phyloP scores from a whole-genome alignment of 495 filamentous ascomycete species.

The Corynascus novoguineensis region DNA sequence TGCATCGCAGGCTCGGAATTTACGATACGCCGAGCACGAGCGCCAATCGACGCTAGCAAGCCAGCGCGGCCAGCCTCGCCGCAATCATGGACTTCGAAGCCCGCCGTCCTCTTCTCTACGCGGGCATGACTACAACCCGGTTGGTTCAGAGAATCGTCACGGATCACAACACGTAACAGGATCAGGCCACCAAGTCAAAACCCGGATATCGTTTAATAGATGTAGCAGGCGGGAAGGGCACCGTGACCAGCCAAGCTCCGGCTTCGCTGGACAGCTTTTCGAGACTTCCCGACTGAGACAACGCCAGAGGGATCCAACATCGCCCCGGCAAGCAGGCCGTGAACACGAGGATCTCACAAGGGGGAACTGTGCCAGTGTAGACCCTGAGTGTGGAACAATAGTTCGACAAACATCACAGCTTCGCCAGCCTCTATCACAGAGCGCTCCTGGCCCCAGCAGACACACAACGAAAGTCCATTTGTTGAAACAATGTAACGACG shows the following conservation, averaged over 20 bases:
- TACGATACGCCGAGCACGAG: not conserved
- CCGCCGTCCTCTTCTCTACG: conserved; percentile 2
- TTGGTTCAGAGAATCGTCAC: not conserved
- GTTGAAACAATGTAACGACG: not conserved
- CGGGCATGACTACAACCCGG: not conserved
- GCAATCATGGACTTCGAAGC: not conserved
- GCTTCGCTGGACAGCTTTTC: not conserved
- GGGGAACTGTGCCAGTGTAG: not conserved
- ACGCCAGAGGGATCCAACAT: not conserved
- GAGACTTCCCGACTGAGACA: not conserved
- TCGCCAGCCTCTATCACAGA: not conserved
- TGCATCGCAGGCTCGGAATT: not conserved
- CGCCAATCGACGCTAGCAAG: not conserved
- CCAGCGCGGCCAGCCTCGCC: not conserved
- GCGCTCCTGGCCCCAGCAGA: not conserved
- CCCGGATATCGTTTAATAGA: conserved; percentile 6
- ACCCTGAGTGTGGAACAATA: not conserved
- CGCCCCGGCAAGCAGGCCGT: no score
- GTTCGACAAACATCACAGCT: not conserved
- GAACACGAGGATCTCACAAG: not conserved
- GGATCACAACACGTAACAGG: not conserved
- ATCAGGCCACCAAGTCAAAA: not conserved
- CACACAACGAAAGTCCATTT: not conserved
- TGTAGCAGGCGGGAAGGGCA: not conserved
- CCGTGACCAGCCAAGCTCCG: not conserved